Conservation (phyloP, 192 early-diverging fungal genomes). For the Cladochytrium replicatum region DNA sequence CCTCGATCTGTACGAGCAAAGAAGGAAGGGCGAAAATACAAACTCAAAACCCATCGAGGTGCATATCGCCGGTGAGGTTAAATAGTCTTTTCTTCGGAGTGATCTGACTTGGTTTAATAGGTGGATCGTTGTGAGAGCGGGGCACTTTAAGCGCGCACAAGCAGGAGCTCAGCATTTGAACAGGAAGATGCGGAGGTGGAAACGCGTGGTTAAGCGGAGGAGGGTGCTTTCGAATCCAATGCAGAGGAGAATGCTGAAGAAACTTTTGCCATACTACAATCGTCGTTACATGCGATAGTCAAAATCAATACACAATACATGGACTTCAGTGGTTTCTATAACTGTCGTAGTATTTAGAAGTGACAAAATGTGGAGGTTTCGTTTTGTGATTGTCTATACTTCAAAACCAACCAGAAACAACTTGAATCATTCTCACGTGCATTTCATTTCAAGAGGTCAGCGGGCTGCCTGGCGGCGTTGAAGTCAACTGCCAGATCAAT, state of each 20-base stretch:
- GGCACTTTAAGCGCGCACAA: slow-evolving; percentile 35
- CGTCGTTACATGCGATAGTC: slow-evolving; percentile 31
- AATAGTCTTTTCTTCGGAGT: background rate
- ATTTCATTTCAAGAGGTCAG: too few relatives aligned
- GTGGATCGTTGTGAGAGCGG: slow-evolving; percentile 34
- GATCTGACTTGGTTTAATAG: slow-evolving; percentile 13
- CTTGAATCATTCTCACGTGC: too few relatives aligned
- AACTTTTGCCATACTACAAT: slow-evolving; percentile 39
- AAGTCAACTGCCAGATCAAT: too few relatives aligned
- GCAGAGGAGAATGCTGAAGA: slow-evolving; percentile 24
- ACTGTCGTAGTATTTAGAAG: too few relatives aligned
- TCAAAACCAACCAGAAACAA: too few relatives aligned
- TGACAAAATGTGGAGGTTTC: too few relatives aligned
- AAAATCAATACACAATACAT: slow-evolving; percentile 3
- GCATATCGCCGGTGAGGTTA: slow-evolving; percentile 10
- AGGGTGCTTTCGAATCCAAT: slow-evolving; percentile 22
- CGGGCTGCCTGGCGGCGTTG: too few relatives aligned
- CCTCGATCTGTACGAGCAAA: too few relatives aligned
- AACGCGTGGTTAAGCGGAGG: slow-evolving; percentile 25
- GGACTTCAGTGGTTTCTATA: too few relatives aligned
- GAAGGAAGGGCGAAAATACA: too few relatives aligned
- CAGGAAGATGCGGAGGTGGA: slow-evolving; percentile 33
- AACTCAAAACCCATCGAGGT: slow-evolving; percentile 39
- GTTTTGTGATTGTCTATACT: too few relatives aligned
- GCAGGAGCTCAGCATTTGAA: slow-evolving; percentile 35